Evolutionary conservation across 805 yeast species (phyloP).

Genomic region (Diddensiella santjacobensis): DNA sequence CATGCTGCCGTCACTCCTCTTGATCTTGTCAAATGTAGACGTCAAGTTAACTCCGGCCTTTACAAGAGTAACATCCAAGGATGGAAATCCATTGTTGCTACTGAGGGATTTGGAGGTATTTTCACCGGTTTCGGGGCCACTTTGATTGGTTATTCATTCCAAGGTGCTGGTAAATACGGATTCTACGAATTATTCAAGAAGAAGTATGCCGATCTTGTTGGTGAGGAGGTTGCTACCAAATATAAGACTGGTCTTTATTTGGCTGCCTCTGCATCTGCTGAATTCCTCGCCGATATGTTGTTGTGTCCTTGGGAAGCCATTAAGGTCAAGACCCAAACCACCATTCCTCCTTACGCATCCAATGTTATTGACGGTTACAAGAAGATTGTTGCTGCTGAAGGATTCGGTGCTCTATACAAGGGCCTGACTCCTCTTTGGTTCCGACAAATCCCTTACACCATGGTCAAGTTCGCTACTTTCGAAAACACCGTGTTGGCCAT

Average conservation of each 20-base stretch:
- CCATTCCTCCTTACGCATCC: conserved; percentile 78
- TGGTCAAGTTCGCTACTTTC: conserved; percentile 94
- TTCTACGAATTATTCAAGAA: conserved; percentile 89
- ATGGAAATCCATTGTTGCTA: conserved; percentile 67
- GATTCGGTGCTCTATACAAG: conserved; percentile 72
- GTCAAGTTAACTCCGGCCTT: conserved; percentile 74
- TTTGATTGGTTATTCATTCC: conserved; percentile 85
- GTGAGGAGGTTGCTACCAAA: conserved; percentile 54
- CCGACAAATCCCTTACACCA: conserved; percentile 97
- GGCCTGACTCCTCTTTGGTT: conserved; percentile 93
- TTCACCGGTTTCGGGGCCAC: conserved; percentile 93
- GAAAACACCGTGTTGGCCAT: conserved; percentile 84
- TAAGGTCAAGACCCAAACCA: conserved; percentile 90
- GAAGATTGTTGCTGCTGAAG: conserved; percentile 63
- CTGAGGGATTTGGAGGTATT: conserved; percentile 71
- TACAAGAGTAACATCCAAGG: conserved; percentile 79
- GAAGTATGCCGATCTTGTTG: conserved; percentile 62
- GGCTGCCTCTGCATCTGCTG: conserved; percentile 90
- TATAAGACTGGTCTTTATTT: conserved; percentile 73
- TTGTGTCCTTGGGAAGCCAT: conserved; percentile 95
- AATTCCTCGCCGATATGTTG: conserved; percentile 83
- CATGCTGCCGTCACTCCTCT: conserved; percentile 91
- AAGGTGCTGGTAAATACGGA: conserved; percentile 97
- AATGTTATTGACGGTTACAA: conserved; percentile 64
- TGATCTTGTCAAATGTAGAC: conserved; percentile 88